phyloP scores from a whole-genome alignment of 1,284 basidiomycete genomes.

The Puccinia hordei region DNA sequence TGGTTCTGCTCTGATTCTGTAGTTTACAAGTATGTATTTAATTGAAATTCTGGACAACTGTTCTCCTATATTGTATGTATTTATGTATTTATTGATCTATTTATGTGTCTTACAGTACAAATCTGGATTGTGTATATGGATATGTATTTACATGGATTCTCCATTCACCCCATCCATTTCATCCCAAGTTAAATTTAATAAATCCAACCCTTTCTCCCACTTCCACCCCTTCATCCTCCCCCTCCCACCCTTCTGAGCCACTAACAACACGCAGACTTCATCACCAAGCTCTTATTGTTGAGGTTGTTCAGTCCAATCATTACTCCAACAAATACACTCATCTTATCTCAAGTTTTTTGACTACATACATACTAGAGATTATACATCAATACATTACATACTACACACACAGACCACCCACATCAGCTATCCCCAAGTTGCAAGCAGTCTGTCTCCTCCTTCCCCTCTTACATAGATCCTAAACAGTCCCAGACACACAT shows the following conservation, averaged over 20 bases:
- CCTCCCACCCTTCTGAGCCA: background rate
- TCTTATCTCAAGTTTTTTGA: too few species aligned
- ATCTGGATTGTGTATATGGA: too few species aligned
- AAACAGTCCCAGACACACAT: background rate
- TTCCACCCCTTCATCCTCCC: background rate
- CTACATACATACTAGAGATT: too few species aligned
- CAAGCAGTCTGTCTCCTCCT: too few species aligned
- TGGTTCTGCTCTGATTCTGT: background rate
- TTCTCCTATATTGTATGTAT: constrained; percentile 1
- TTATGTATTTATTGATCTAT: too few species aligned
- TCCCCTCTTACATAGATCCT: too few species aligned
- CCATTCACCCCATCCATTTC: background rate
- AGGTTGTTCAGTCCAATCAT: too few species aligned
- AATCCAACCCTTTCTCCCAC: background rate
- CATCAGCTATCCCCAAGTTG: too few species aligned
- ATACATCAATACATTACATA: too few species aligned
- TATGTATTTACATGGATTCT: background rate
- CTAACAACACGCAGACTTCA: background rate
- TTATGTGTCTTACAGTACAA: too few species aligned
- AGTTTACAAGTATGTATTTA: background rate
- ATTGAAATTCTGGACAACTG: constrained; percentile 3
- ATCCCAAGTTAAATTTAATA: background rate
- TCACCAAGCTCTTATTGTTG: background rate
- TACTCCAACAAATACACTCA: too few species aligned
- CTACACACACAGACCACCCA: too few species aligned